Percentiles rank a stretch among this genome's conserved stretches.
Evolutionary conservation across 768 basidiomycete genomes (phyloP).

Genomic region (Coprinellus aureogranulatus): DNA sequence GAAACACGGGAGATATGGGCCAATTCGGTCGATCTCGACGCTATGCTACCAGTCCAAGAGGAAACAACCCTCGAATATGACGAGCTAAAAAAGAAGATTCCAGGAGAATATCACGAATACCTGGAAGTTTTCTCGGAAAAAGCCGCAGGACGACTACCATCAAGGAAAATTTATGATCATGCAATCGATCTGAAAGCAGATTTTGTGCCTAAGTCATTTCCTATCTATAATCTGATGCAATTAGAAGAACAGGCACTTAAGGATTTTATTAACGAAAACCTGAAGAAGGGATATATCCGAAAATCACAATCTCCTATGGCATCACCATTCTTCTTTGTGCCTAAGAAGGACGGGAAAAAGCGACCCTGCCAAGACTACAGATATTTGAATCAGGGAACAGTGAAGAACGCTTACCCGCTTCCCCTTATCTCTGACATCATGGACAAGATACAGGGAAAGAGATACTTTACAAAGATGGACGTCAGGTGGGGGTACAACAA

Average conservation of each 20-base stretch:
- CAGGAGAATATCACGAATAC: neutral
- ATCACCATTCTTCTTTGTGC: slow-evolving; percentile 10
- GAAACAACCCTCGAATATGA: neutral
- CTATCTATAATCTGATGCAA: slow-evolving; percentile 4
- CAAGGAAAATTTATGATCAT: slow-evolving; percentile 11
- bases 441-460: slow-evolving; percentile 19
- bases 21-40: neutral
- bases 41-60: neutral
- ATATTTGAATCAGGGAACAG: slow-evolving; percentile 31
- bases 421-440: slow-evolving; percentile 30
- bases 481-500: slow-evolving; percentile 31
- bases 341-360: slow-evolving; percentile 9
- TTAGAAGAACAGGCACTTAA: slow-evolving; percentile 1
- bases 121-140: slow-evolving; percentile 10
- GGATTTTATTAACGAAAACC: slow-evolving; percentile 5
- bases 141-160: slow-evolving; percentile 10
- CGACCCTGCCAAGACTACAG: slow-evolving; percentile 31
- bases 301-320: slow-evolving; percentile 7
- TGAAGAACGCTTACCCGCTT: slow-evolving; percentile 35
- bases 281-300: slow-evolving; percentile 9
- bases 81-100: neutral
- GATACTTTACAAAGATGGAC: slow-evolving; percentile 26
- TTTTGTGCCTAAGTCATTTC: slow-evolving; percentile 1
- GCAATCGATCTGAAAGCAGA: slow-evolving; percentile 13
- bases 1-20: neutral